These are phyloP conservation scores for Phaseolus lunatus DNA, from an alignment of 306 rosid genomes.

Conservation along the genomic window DNA sequence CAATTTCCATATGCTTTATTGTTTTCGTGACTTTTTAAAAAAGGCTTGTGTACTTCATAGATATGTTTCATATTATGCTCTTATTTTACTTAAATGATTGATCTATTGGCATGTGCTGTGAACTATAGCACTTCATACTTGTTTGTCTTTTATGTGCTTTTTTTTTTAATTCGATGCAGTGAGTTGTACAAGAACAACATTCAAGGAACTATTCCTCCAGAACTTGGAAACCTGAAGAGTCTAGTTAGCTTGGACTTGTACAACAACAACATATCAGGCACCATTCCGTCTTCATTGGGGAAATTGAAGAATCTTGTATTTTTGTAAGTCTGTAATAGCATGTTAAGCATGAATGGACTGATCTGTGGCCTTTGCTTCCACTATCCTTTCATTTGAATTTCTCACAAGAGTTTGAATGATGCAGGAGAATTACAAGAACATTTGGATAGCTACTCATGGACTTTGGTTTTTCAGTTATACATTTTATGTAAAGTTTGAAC, in stretches of 20 bases:
- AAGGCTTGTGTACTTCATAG: background rate
- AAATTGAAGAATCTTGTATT: conserved; percentile 89
- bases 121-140: conserved; percentile 19
- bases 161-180: conserved; percentile 52
- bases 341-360: conserved; percentile 15
- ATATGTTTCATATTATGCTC: background rate
- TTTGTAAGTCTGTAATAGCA: conserved; percentile 65
- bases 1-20: background rate
- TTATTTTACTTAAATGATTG: conserved; percentile 4
- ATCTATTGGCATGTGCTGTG: background rate
- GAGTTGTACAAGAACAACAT: conserved; percentile 94
- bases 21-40: background rate
- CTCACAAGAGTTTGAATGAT: conserved; percentile 23
- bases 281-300: conserved; percentile 79
- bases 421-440: conserved; percentile 24
- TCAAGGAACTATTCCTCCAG: conserved; percentile 85
- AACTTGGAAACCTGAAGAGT: conserved; percentile 84
- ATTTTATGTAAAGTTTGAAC: conserved; percentile 9
- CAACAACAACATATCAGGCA: conserved; percentile 86
- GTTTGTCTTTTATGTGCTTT: conserved; percentile 12
- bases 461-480: conserved; percentile 1
- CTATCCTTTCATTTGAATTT: conserved; percentile 5
- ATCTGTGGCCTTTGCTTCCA: conserved; percentile 4
- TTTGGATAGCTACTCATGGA: conserved; percentile 15
- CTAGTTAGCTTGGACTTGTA: conserved; percentile 95